These are phyloP conservation scores for Pythium dissotocum DNA, from an alignment of 352 stramenopile species.

Conservation along the genomic window DNA sequence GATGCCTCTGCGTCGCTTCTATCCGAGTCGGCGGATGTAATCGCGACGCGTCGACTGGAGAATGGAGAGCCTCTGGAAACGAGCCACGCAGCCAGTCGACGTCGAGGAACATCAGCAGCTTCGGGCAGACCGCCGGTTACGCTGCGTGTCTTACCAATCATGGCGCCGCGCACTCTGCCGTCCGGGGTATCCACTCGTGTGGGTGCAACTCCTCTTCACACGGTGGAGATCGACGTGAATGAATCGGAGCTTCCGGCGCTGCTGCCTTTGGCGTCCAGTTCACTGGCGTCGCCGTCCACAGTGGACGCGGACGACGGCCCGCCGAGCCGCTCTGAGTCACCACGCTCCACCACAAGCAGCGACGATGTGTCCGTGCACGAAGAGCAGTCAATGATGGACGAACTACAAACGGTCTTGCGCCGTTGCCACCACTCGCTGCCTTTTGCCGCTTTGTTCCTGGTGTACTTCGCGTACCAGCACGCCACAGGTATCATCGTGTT, in stretches of 20 bases:
- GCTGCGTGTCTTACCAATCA: slow-evolving; percentile 8
- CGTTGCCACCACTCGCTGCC: slow-evolving; percentile 73
- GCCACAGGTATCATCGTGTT: slow-evolving; percentile 68
- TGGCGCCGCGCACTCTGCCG: too few species aligned
- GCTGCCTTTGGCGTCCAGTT: not conserved
- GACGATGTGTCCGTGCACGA: slow-evolving; percentile 14
- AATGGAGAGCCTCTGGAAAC: not conserved
- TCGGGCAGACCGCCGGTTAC: slow-evolving; percentile 5
- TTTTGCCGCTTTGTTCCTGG: slow-evolving; percentile 65
- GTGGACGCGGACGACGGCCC: not conserved
- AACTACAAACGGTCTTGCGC: slow-evolving; percentile 65
- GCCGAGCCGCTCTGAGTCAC: slow-evolving; percentile 4
- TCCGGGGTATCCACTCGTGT: not conserved
- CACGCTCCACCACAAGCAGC: slow-evolving; percentile 9
- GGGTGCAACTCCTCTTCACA: not conserved
- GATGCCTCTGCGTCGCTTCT: not conserved
- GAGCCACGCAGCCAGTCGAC: not conserved
- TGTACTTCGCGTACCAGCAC: slow-evolving; percentile 84
- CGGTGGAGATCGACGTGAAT: slow-evolving; percentile 1
- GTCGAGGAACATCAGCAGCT: not conserved
- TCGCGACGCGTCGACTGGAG: not conserved
- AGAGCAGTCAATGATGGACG: slow-evolving; percentile 41
- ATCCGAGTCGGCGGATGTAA: not conserved
- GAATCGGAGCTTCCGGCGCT: slow-evolving; percentile 1
- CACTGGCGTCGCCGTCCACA: not conserved